A percentile compares a stretch with the other conserved stretches of the same genome.
Conservation (phyloP, 257 asterid species). For the Catharanthus roseus region DNA sequence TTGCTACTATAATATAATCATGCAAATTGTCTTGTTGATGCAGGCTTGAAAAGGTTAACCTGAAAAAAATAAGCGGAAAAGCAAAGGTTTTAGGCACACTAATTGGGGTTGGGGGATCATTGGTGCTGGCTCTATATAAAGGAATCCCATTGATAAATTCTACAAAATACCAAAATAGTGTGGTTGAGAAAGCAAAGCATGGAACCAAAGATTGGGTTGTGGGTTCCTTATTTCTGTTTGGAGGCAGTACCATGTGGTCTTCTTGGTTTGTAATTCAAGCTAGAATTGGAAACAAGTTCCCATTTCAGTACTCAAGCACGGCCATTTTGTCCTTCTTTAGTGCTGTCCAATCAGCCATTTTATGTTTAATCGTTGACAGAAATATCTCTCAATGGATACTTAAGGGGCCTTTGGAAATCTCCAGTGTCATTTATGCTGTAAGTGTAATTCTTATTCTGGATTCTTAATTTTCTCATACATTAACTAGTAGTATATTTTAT, state of each 20-base stretch:
- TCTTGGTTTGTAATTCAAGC: slow-evolving; percentile 76
- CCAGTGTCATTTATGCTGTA: slow-evolving; percentile 44
- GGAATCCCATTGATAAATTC: slow-evolving; percentile 36
- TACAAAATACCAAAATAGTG: neutral
- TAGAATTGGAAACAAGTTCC: slow-evolving; percentile 46
- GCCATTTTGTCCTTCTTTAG: slow-evolving; percentile 59
- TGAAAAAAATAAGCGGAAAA: slow-evolving; percentile 46
- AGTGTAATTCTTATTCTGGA: slow-evolving; percentile 13
- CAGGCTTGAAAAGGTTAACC: slow-evolving; percentile 60
- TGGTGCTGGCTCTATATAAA: slow-evolving; percentile 49
- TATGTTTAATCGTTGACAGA: slow-evolving; percentile 40
- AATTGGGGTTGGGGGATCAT: slow-evolving; percentile 46
- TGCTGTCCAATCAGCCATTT: slow-evolving; percentile 47
- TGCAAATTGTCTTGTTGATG: slow-evolving; percentile 1
- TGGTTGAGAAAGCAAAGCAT: slow-evolving; percentile 14
- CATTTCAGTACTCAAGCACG: slow-evolving; percentile 64
- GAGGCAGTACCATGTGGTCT: slow-evolving; percentile 55
- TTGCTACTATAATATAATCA: neutral
- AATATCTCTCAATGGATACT: slow-evolving; percentile 48
- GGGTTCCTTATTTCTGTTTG: slow-evolving; percentile 52
- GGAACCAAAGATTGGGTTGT: slow-evolving; percentile 25
- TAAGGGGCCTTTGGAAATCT: slow-evolving; percentile 45
- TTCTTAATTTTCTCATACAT: too few species aligned
- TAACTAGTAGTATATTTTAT: too few species aligned
- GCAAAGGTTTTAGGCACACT: slow-evolving; percentile 57